Base-by-base conservation (phyloP, 148 eudicot genomes). In the Heliosperma pusillum region DNA sequence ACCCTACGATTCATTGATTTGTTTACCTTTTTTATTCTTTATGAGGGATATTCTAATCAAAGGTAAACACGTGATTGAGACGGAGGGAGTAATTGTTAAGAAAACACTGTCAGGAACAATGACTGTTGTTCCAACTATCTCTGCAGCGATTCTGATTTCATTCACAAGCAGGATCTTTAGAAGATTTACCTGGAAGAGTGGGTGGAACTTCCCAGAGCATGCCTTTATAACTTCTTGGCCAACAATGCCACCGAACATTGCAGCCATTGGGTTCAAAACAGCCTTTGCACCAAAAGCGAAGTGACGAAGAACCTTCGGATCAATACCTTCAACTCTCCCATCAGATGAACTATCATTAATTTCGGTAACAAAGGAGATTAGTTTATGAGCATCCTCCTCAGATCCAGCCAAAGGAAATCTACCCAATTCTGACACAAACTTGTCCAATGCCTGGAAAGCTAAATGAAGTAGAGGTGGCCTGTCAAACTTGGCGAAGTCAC, bases 211-310 rank as follows among this genome's bases (percentile, higher is more conserved):
- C 62, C 90, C 91, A 64, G 95, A 90, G 83, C 95, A 90, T 61
- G 95, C 95, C 83, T 90, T 90, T 33, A 90, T 81, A 69, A 88
- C 89, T 85, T 90, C 95, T 80, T 90, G 95, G 36, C 95, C 95
- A 79, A 90, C 95, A 84, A 90, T 86, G 72, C 95, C 95, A 61
- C 95, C 95, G 82, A 90, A 90, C 90, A 88, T 88, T 4, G 95
- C 90, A 79, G 92, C 91, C 96, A 90, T 87, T 66, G 92, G 92
- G 80, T 87, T 90, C 47, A 90, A 71, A 57, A 90, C 89, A 57
- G 92, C 92, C 82, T 77, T 82, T 62, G 92, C 84, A 78, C 96
- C 96, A 74, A 77, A 88, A 24, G 96, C 92, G 76, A 90, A 90
- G 79, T 79, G 79, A 21, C 82, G 83, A 40, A 90, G 82, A 73